phyloP scores from a whole-genome alignment of 768 basidiomycete genomes.

The Auricularia sp. region DNA sequence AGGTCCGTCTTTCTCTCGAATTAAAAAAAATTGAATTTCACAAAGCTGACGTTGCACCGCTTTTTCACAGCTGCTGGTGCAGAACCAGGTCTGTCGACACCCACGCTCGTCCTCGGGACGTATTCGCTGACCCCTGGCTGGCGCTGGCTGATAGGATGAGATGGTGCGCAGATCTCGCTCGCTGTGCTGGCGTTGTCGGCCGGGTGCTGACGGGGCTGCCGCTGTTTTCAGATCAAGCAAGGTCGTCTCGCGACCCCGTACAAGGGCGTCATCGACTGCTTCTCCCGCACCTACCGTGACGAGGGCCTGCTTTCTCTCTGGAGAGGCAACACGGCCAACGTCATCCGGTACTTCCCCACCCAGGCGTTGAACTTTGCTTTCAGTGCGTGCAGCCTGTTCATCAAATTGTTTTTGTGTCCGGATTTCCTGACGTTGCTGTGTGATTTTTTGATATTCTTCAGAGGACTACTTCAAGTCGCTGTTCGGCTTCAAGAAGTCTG shows the following conservation, averaged over 20 bases:
- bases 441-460: constrained; percentile 19
- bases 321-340: constrained; percentile 99
- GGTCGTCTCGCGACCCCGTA: constrained; percentile 93
- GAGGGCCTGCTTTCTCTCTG: constrained; percentile 94
- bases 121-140: background rate
- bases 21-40: background rate
- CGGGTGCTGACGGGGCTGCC: constrained; percentile 2
- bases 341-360: constrained; percentile 99
- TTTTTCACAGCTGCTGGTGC: constrained; percentile 61
- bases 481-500: constrained; percentile 96
- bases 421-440: background rate
- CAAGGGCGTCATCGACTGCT: constrained; percentile 93
- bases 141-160: constrained; percentile 53
- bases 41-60: background rate
- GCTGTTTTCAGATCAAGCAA: constrained; percentile 82
- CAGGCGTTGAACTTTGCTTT: constrained; percentile 99
- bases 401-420: background rate
- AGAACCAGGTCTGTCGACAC: constrained; percentile 54
- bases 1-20: constrained; percentile 27
- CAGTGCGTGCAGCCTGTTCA: constrained; percentile 50
- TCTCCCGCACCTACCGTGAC: constrained; percentile 81
- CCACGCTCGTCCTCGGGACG: background rate
- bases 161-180: constrained; percentile 51
- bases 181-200: background rate
- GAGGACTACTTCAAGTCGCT: constrained; percentile 99